phyloP scores from a whole-genome alignment of 2,329 filamentous ascomycete species.

The Colletotrichum filicis region DNA sequence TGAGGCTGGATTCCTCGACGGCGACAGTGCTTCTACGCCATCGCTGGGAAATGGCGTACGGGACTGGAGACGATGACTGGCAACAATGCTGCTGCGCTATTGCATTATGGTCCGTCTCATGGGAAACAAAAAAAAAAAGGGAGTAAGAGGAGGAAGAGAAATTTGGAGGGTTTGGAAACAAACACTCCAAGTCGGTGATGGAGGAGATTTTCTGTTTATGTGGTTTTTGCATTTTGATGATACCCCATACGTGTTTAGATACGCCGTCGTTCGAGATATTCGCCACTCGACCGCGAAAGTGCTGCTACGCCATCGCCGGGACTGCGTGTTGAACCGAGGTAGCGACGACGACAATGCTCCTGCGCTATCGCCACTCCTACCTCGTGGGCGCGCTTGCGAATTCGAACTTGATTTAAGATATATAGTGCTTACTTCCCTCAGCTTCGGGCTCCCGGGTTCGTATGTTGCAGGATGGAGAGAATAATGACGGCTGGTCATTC shows the following conservation, averaged over 20 bases:
- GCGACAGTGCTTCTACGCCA: constrained; percentile 60
- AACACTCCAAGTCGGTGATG: not conserved
- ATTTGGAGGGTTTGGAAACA: not conserved
- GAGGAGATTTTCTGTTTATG: constrained; percentile 34
- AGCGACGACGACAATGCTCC: constrained; percentile 61
- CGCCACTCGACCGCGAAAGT: constrained; percentile 63
- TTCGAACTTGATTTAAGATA: constrained; percentile 32
- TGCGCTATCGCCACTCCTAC: constrained; percentile 62
- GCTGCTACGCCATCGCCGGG: constrained; percentile 67
- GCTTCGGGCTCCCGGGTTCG: not conserved
- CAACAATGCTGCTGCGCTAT: constrained; percentile 69
- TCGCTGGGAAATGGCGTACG: constrained; percentile 58
- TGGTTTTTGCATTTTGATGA: constrained; percentile 46
- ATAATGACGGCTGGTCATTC: constrained; percentile 5
- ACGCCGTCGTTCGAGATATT: constrained; percentile 54
- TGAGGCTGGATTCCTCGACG: constrained; percentile 41
- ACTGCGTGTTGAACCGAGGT: constrained; percentile 63
- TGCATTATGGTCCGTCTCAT: constrained; percentile 38
- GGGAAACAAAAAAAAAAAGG: constrained; percentile 16
- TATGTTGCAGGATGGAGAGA: not conserved
- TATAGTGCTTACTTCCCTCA: not conserved
- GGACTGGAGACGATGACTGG: constrained; percentile 52
- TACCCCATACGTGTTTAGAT: constrained; percentile 59
- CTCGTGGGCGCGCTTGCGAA: constrained; percentile 57
- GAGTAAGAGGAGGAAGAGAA: not conserved